Conservation (phyloP, 2,329 filamentous ascomycete species). For the Apiospora marii region DNA sequence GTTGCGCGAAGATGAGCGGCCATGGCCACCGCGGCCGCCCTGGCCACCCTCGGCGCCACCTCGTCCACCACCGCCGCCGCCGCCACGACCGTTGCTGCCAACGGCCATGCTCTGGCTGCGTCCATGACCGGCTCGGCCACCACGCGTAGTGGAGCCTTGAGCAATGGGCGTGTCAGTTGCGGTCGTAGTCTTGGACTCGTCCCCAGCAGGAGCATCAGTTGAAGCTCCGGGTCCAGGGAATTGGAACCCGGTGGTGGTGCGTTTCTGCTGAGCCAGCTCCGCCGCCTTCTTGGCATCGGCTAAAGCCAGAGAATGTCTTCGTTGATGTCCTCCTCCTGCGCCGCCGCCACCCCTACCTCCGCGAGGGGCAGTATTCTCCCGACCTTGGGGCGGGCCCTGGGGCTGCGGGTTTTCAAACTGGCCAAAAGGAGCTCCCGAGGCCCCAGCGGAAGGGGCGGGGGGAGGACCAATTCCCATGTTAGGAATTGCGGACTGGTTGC, state of each 20-base stretch:
- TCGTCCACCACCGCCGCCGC: conserved; percentile 69
- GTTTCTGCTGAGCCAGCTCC: conserved; percentile 94
- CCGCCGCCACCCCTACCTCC: conserved; percentile 75
- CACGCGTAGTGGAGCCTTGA: conserved; percentile 55
- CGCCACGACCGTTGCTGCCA: conserved; percentile 73
- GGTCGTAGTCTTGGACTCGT: conserved; percentile 47
- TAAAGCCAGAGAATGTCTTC: conserved; percentile 92
- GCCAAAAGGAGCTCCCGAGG: conserved; percentile 79
- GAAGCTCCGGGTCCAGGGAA: conserved; percentile 82
- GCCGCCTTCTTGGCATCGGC: conserved; percentile 98
- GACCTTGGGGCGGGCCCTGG: conserved; percentile 54
- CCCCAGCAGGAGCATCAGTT: conserved; percentile 61
- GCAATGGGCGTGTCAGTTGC: conserved; percentile 49
- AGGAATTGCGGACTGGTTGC: conserved; percentile 96
- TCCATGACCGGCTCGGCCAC: conserved; percentile 67
- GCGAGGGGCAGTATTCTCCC: conserved; percentile 72
- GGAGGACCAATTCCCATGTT: conserved; percentile 90
- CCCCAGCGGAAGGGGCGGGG: conserved; percentile 90
- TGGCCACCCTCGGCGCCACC: conserved; percentile 53
- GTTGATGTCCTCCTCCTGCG: conserved; percentile 81
- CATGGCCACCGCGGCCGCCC: conserved; percentile 64
- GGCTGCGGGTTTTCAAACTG: conserved; percentile 74
- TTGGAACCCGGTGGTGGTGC: conserved; percentile 92
- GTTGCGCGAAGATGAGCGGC: conserved; percentile 85
- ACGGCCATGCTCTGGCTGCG: conserved; percentile 93